Base-by-base conservation (phyloP, 306 rosid genomes). In the Trifolium fragiferum region DNA sequence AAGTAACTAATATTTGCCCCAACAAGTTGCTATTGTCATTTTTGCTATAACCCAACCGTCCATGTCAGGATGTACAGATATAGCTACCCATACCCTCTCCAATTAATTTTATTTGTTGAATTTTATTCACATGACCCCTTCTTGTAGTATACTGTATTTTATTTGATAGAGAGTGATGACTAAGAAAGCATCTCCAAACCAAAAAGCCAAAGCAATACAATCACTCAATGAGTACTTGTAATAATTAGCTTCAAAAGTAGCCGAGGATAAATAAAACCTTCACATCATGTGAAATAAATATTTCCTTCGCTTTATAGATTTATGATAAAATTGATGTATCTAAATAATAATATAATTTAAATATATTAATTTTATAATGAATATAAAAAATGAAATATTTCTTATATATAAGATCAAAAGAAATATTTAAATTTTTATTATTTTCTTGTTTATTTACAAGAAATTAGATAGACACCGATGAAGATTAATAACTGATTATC, bases 151-250 rank as follows among this genome's bases (percentile, higher is more conserved):
- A 14, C 33, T 50, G 25, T 6, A 5, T 59, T 13, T 21, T n/a
- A 19, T 7, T 30, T 60, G 11, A 30, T 30, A 1, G 19, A 44
- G 69, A 44, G 62, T 59, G 38, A 69, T 50, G 58, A 35, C 47
- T 14, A 78, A 35, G 66, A 57, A 30, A 58, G 76, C 74, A 81
- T 63, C 46, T 69, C 55, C 64, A 46, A 73, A 54, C 14, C 30
- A 54, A 54, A 54, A 68, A 50, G 68, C 59, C 50, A 65, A 70
- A 70, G 55, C 6, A 44, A 13, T 13, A 14, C 3, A 60, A n/a
- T n/a, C n/a, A n/a, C n/a, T n/a, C n/a, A n/a, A 75, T 41, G 49
- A 46, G 13, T 66, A 49, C 10, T 4, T 3, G 3, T 8, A 54
- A 32, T 69, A 47, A 67, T 49, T 35, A 20, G 38, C 40, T 61